These are phyloP conservation scores for Xerocomellus chrysenteron DNA, from an alignment of 768 basidiomycete genomes.

Conservation along the genomic window DNA sequence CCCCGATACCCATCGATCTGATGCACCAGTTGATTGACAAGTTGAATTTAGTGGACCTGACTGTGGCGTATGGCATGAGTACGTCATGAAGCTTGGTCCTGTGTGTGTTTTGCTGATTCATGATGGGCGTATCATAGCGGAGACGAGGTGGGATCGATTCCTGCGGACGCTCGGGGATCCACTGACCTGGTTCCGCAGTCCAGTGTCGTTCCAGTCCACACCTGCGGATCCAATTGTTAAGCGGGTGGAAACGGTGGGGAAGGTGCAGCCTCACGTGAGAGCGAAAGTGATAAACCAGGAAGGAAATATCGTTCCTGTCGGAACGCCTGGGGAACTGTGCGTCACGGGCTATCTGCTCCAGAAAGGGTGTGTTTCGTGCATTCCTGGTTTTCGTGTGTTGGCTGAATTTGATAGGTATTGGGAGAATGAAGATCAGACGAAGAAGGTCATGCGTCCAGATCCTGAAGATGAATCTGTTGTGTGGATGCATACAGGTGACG, in stretches of 20 bases:
- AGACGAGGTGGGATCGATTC: slow-evolving; percentile 52
- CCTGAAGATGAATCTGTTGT: slow-evolving; percentile 50
- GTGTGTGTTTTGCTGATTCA: slow-evolving; percentile 1
- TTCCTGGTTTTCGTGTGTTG: background rate
- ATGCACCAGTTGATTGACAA: slow-evolving; percentile 71
- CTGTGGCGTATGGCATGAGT: slow-evolving; percentile 90
- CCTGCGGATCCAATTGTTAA: slow-evolving; percentile 66
- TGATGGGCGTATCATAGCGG: slow-evolving; percentile 44
- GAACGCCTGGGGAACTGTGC: slow-evolving; percentile 72
- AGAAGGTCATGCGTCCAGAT: slow-evolving; percentile 51
- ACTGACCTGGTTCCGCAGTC: slow-evolving; percentile 41
- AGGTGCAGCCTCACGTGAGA: slow-evolving; percentile 70
- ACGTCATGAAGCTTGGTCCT: slow-evolving; percentile 26
- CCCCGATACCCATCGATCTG: slow-evolving; percentile 73
- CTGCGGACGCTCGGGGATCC: background rate
- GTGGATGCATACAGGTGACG: slow-evolving; percentile 87
- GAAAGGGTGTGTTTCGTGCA: slow-evolving; percentile 53
- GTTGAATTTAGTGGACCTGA: slow-evolving; percentile 67
- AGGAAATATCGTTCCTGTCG: slow-evolving; percentile 66
- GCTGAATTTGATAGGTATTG: slow-evolving; percentile 56
- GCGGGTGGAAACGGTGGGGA: slow-evolving; percentile 82
- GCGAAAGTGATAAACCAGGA: slow-evolving; percentile 65
- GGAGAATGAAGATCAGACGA: slow-evolving; percentile 69
- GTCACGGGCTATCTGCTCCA: slow-evolving; percentile 77
- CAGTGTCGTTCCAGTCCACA: slow-evolving; percentile 81